Evolutionary conservation across 2,329 filamentous ascomycete genomes (phyloP), one percentile per base, ranked within the genome.

Genomic region (Aureobasidium sp.): DNA sequence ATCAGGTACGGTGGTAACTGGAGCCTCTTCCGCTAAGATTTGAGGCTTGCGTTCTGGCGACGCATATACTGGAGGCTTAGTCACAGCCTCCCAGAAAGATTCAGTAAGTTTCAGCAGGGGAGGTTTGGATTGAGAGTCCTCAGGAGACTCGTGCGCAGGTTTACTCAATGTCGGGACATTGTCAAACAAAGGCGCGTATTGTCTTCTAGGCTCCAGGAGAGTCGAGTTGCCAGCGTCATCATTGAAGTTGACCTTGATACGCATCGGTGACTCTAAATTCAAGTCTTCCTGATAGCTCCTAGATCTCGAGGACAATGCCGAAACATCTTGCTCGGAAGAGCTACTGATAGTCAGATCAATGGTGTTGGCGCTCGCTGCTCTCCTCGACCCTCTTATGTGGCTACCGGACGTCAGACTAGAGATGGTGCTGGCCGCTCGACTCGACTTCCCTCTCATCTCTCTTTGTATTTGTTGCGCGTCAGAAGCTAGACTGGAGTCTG

Each of bases 161-260:
- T 43, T 63, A 16, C 29, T 10, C 4, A 48, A 23, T 8, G 56
- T 56, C 29, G 65, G 50, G 25, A 65, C 66, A 45, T 68, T 64
- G 20, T 67, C 68, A 61, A 77, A 78, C 3, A 77, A 68, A 16
- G 74, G 69, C 16, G 71, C 55, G 50, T 74, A 71, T n/a, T 68
- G 55, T 33, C 65, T 59, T 56, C 64, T 58, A 3, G 68, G 65
- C 20, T 60, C 58, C 18, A 68, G 29, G 13, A 68, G 36, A 16
- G 62, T 67, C 0, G 70, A 70, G 27, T 64, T 67, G 42, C 43
- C 64, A 65, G 33, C 67, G 42, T 72, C 76, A 55, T 78, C 75
- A 47, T 75, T 74, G 69, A 78, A 78, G 50, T 77, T 75, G 65
- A 78, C 75, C 11, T 62, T 68, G 59, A 78, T 70, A 54, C 76